phyloP scores from a whole-genome alignment of 306 rosid genomes.

The Fagus crenata region DNA sequence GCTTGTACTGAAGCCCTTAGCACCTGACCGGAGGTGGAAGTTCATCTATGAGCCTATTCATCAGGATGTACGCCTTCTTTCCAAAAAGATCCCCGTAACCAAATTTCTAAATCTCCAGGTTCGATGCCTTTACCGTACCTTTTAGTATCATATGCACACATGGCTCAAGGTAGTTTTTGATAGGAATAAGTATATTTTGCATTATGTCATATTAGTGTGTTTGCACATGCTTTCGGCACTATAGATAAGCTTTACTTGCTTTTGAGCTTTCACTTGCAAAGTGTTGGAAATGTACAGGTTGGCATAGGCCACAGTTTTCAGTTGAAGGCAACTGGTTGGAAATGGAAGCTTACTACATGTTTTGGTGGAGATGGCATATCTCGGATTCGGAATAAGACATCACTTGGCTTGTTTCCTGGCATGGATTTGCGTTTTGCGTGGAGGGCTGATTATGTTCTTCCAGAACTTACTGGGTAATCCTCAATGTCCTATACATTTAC shows the following conservation, averaged over 20 bases:
- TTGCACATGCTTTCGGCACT: neutral
- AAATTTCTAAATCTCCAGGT: conserved; percentile 90
- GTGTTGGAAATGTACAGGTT: conserved; percentile 54
- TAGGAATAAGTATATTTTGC: neutral
- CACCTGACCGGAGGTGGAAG: conserved; percentile 81
- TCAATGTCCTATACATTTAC: conserved; percentile 21
- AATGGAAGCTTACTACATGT: conserved; percentile 95
- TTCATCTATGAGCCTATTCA: conserved; percentile 73
- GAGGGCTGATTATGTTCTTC: conserved; percentile 93
- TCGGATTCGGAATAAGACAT: conserved; percentile 74
- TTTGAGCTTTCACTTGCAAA: conserved; percentile 13
- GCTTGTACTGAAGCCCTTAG: conserved; percentile 82
- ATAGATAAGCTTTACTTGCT: conserved; percentile 13
- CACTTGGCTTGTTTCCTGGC: conserved; percentile 77
- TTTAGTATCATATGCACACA: neutral
- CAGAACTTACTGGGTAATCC: conserved; percentile 82
- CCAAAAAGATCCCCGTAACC: conserved; percentile 86
- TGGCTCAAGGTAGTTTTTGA: conserved; percentile 7
- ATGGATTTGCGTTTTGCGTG: conserved; percentile 87
- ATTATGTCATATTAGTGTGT: neutral
- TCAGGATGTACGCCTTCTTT: conserved; percentile 73
- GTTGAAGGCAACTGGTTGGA: conserved; percentile 88
- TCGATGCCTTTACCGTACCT: conserved; percentile 6
- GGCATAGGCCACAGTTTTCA: conserved; percentile 88
- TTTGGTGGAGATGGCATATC: conserved; percentile 94